These are phyloP conservation scores for Hippophae tibetana DNA, from an alignment of 306 rosid species.

Conservation along the genomic window DNA sequence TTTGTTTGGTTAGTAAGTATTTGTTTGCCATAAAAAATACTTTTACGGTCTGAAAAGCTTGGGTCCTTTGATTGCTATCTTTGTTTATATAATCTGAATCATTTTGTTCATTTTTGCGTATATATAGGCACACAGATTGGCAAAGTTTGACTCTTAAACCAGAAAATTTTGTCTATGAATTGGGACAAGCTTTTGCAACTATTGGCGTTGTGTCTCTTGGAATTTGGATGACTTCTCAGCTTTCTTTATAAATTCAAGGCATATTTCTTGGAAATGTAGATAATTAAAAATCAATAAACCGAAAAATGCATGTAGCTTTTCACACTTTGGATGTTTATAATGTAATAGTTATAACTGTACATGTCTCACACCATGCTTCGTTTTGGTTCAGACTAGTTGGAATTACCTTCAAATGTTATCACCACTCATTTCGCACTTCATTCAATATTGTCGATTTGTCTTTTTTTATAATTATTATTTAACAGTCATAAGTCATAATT, in stretches of 20 bases:
- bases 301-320: slow-evolving; percentile 21
- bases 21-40: too few species aligned
- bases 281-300: not conserved
- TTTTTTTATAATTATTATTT: too few species aligned
- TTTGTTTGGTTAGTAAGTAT: too few species aligned
- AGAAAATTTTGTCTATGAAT: slow-evolving; percentile 41
- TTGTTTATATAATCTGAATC: not conserved
- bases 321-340: slow-evolving; percentile 27
- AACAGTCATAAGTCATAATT: too few species aligned
- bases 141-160: slow-evolving; percentile 35
- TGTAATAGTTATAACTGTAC: slow-evolving; percentile 27
- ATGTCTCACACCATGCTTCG: slow-evolving; percentile 30
- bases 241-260: slow-evolving; percentile 36
- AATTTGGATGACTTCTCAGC: slow-evolving; percentile 65
- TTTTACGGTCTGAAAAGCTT: too few species aligned
- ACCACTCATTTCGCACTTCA: not conserved
- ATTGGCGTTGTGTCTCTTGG: slow-evolving; percentile 63
- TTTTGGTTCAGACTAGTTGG: slow-evolving; percentile 26
- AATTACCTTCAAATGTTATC: not conserved
- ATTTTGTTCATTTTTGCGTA: slow-evolving; percentile 12
- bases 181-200: slow-evolving; percentile 72
- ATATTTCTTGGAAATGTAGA: slow-evolving; percentile 26
- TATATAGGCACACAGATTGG: slow-evolving; percentile 60
- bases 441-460: too few species aligned
- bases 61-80: not conserved